Evolutionary conservation across 208 protist species (phyloP), one percentile per base, ranked within the genome.

Genomic region (Plasmodiophora brassicae): DNA sequence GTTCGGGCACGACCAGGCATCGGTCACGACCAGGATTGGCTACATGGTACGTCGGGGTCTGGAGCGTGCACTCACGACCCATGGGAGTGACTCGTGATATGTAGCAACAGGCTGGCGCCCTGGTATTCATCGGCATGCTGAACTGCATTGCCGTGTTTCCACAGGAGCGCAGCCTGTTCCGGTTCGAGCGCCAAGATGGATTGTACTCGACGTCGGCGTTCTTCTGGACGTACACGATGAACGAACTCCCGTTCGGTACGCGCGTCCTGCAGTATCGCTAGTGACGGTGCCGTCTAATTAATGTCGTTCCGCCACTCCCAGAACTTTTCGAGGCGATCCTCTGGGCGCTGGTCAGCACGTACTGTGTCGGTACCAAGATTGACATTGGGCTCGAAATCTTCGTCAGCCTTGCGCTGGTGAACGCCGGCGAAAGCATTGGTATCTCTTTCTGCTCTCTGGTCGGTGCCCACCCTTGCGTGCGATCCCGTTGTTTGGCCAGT

Each of bases 341-440:
- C 10, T 78, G 65, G 65, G 65, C 65, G 5, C 10, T 5, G 14
- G 41, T 78, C 41, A 44, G 10, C 32, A 78, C 20, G 10, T 78
- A 38, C n/a, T 14, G 10, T 14, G n/a, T 32, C 41, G 65, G 65
- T 44, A 14, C 41, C 5, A 32, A 78, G 65, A 78, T 78, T 5
- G 41, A 32, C 65, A 44, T 78, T 32, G 20, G 10, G 32, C 14
- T 78, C 20, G 20, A 32, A 44, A 32, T 32, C 10, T 78, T 78
- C 41, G 65, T 32, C 5, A 38, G 14, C 32, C 41, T 78, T 32
- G 65, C 65, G 32, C 41, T 78, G 41, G 65, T 78, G 14, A 78
- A 78, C n/a, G 65, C 65, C n/a, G 65, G 65, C 5, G 65, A 78
- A 78, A 78, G 65, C 41, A 78, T 78, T 32, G 65, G 65, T 38